A percentile compares a stretch with the other conserved stretches of the same genome.
phyloP scores from a whole-genome alignment of 805 yeast genomes.

The Schwanniomyces polymorphus region DNA sequence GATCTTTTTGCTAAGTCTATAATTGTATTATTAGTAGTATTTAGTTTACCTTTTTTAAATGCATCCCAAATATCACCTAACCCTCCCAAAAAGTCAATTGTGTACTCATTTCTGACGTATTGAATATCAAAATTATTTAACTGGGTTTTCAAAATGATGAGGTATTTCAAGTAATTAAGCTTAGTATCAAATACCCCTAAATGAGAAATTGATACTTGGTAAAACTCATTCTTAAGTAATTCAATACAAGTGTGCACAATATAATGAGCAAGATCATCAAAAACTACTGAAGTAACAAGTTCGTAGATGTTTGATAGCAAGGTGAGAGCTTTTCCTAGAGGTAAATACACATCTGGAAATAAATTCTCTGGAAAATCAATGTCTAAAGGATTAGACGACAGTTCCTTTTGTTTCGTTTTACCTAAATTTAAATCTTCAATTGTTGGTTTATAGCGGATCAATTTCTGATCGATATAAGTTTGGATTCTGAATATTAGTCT shows the following conservation, averaged over 20 bases:
- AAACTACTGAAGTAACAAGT: slow-evolving; percentile 70
- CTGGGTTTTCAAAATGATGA: slow-evolving; percentile 68
- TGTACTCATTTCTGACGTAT: slow-evolving; percentile 66
- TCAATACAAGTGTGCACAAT: slow-evolving; percentile 75
- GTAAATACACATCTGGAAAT: slow-evolving; percentile 61
- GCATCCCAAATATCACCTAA: slow-evolving; percentile 46
- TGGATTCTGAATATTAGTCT: slow-evolving; percentile 80
- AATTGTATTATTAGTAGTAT: slow-evolving; percentile 40
- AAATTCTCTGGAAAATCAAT: slow-evolving; percentile 37
- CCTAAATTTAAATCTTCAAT: slow-evolving; percentile 68
- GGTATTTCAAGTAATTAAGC: slow-evolving; percentile 68
- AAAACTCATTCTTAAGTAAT: slow-evolving; percentile 56
- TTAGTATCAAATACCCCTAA: slow-evolving; percentile 58
- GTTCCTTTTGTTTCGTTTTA: slow-evolving; percentile 24
- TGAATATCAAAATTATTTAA: slow-evolving; percentile 78
- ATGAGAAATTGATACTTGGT: slow-evolving; percentile 41
- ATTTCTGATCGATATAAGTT: slow-evolving; percentile 64
- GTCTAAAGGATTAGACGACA: slow-evolving; percentile 17
- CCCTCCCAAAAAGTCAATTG: slow-evolving; percentile 77
- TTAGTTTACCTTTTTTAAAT: slow-evolving; percentile 43
- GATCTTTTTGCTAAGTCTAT: slow-evolving; percentile 60
- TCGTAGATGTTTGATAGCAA: slow-evolving; percentile 78
- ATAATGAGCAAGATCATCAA: slow-evolving; percentile 87
- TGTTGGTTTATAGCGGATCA: slow-evolving; percentile 65
- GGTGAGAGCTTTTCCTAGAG: slow-evolving; percentile 66